These are phyloP conservation scores for Magnolia changhungtana DNA, from an alignment of 164 flowering plant species.

Conservation along the genomic window DNA sequence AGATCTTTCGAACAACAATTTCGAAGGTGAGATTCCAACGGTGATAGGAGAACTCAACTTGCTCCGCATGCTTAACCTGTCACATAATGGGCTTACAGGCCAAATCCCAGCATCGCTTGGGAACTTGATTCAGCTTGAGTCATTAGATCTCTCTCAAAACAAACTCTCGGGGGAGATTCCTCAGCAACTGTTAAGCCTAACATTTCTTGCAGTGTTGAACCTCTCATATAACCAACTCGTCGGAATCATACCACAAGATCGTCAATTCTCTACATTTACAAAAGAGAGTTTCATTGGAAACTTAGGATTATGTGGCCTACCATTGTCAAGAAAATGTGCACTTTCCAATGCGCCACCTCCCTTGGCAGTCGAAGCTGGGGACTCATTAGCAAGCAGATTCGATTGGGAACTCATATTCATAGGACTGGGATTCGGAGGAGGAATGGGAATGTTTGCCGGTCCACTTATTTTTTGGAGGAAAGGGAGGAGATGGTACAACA, in stretches of 20 bases:
- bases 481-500: slow-evolving; percentile 38
- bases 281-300: slow-evolving; percentile 6
- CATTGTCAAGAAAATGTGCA: slow-evolving; percentile 1
- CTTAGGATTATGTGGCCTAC: slow-evolving; percentile 17
- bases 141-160: slow-evolving; percentile 17
- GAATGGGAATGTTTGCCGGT: slow-evolving; percentile 34
- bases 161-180: slow-evolving; percentile 14
- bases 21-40: slow-evolving; percentile 5
- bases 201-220: slow-evolving; percentile 15
- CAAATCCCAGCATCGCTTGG: slow-evolving; percentile 7
- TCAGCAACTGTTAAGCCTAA: slow-evolving; percentile 1
- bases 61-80: slow-evolving; percentile 7
- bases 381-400: not conserved
- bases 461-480: slow-evolving; percentile 34
- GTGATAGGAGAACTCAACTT: slow-evolving; percentile 1
- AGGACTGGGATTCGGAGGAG: slow-evolving; percentile 51
- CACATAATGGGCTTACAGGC: slow-evolving; percentile 4
- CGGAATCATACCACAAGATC: slow-evolving; percentile 17
- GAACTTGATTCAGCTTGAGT: slow-evolving; percentile 3
- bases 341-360: not conserved
- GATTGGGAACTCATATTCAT: slow-evolving; percentile 40
- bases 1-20: slow-evolving; percentile 13
- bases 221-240: slow-evolving; percentile 10
- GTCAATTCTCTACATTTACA: slow-evolving; percentile 14
- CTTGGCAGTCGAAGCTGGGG: not conserved